Evolutionary conservation across 2,329 filamentous ascomycete species (phyloP).

Genomic region (Macrophomina tecta): DNA sequence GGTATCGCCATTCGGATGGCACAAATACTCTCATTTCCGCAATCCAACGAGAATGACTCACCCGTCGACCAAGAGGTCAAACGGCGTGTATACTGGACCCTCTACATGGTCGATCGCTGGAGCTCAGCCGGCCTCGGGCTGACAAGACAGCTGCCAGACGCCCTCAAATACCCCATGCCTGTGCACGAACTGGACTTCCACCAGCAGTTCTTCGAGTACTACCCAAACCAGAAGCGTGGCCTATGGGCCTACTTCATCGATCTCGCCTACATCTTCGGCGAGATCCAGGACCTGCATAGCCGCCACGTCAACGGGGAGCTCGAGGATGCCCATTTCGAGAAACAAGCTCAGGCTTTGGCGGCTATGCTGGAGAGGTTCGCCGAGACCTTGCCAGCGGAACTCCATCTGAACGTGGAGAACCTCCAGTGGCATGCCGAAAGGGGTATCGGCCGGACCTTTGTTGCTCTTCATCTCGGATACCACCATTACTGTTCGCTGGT

Average conservation of each 20-base stretch:
- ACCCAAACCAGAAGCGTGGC: conserved; percentile 39
- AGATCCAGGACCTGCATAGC: conserved; percentile 50
- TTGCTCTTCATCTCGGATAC: conserved; percentile 55
- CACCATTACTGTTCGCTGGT: conserved; percentile 56
- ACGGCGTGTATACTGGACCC: conserved; percentile 47
- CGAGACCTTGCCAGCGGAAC: conserved; percentile 13
- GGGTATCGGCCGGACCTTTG: conserved; percentile 52
- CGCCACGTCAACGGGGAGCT: conserved; percentile 34
- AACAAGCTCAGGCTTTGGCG: conserved; percentile 17
- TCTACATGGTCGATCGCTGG: conserved; percentile 52
- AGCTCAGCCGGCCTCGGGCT: conserved; percentile 45
- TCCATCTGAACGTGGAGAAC: conserved; percentile 38
- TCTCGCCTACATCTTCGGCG: conserved; percentile 47
- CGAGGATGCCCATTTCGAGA: conserved; percentile 27
- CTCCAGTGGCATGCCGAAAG: conserved; percentile 44
- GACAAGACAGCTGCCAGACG: conserved; percentile 38
- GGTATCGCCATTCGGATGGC: conserved; percentile 30
- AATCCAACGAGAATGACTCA: conserved; percentile 27
- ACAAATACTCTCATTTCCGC: conserved; percentile 24
- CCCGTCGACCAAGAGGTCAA: conserved; percentile 47
- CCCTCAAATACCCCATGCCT: conserved; percentile 39
- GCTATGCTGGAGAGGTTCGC: conserved; percentile 7
- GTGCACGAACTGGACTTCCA: conserved; percentile 48
- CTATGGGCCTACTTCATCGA: conserved; percentile 51
- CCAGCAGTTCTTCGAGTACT: conserved; percentile 30